These are phyloP conservation scores for Amaranthus palmeri DNA, from an alignment of 148 eudicot species.

Conservation along the genomic window DNA sequence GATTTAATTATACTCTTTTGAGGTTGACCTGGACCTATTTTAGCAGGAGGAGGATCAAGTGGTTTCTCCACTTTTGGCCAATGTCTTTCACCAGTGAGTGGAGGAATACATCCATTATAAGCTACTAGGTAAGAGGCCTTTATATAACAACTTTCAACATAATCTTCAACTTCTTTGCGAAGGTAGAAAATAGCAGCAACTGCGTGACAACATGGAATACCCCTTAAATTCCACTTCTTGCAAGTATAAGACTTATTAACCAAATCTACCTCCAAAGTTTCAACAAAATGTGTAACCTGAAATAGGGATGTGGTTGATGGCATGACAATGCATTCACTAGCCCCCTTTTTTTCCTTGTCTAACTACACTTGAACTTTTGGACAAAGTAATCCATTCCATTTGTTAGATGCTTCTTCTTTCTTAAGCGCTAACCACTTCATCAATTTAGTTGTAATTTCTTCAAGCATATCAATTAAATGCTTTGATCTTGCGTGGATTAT, in stretches of 20 bases:
- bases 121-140: background rate
- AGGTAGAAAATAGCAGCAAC: background rate
- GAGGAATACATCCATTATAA: background rate
- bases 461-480: background rate
- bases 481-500: background rate
- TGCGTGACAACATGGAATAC: conserved; percentile 5
- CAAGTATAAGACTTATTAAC: background rate
- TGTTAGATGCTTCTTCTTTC: background rate
- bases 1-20: background rate
- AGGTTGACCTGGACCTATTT: background rate
- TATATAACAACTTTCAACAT: background rate
- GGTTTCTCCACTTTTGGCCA: background rate
- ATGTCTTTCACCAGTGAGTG: background rate
- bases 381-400: background rate
- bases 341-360: background rate
- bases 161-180: background rate
- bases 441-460: background rate
- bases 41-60: background rate
- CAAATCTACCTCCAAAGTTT: background rate
- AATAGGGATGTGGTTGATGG: background rate
- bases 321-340: background rate
- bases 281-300: background rate
- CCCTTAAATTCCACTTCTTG: background rate
- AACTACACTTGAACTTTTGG: background rate
- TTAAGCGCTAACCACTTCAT: background rate